These are phyloP conservation scores for Mucor mucedo DNA, from an alignment of 371 early-diverging fungal genomes.

Conservation along the genomic window DNA sequence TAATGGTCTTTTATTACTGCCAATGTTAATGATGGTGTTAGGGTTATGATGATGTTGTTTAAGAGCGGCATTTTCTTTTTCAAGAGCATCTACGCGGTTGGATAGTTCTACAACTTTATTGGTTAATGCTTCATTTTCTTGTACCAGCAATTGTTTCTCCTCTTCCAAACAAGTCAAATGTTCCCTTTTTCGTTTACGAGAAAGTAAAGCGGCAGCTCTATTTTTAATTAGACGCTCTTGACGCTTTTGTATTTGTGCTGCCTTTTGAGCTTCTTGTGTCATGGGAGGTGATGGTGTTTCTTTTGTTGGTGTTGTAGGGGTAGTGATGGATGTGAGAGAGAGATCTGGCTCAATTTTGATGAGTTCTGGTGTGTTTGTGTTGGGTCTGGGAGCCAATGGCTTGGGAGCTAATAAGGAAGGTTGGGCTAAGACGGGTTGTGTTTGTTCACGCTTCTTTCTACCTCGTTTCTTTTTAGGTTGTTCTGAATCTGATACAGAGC, in stretches of 20 bases:
- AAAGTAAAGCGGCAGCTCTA: conserved; percentile 87
- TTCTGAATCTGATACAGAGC: conserved; percentile 26
- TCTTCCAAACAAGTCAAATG: conserved; percentile 79
- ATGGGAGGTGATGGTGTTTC: neutral
- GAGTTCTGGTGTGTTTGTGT: neutral
- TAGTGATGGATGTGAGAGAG: conserved; percentile 10
- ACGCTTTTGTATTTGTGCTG: conserved; percentile 63
- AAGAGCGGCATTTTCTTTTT: conserved; percentile 37
- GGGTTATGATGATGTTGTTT: conserved; percentile 1
- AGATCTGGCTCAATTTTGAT: conserved; percentile 14
- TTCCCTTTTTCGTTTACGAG: conserved; percentile 89
- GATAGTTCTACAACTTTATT: conserved; percentile 51
- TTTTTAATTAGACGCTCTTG: conserved; percentile 91
- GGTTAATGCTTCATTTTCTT: conserved; percentile 66
- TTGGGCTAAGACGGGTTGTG: neutral
- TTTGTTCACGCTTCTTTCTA: conserved; percentile 45
- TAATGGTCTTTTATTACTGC: neutral
- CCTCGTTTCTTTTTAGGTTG: conserved; percentile 52
- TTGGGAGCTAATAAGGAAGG: conserved; percentile 36
- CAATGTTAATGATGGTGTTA: conserved; percentile 16
- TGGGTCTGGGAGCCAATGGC: conserved; percentile 25
- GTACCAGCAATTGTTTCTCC: conserved; percentile 62
- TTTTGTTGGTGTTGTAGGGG: neutral
- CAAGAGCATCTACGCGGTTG: conserved; percentile 38
- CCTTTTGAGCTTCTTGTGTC: conserved; percentile 34